Evolutionary conservation across 179 eudicot species (phyloP).

Genomic region (Nepenthes alata): DNA sequence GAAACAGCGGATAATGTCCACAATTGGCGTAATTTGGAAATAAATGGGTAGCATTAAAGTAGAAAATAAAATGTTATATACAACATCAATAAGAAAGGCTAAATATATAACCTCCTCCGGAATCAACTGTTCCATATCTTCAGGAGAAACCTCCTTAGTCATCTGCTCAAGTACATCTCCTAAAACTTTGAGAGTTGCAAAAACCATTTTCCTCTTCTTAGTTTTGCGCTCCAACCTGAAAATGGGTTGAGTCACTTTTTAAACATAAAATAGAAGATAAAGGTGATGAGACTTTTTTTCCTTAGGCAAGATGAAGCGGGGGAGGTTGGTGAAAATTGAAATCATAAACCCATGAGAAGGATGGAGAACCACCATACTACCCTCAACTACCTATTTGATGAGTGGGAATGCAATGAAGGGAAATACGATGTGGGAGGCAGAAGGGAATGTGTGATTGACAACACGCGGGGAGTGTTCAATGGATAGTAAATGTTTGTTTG

Average conservation of each 20-base stretch:
- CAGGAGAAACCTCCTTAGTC: constrained; percentile 79
- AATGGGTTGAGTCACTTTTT: neutral
- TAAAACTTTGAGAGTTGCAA: constrained; percentile 83
- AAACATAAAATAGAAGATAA: neutral
- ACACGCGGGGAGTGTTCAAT: too few species aligned
- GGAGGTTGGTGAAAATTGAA: too few species aligned
- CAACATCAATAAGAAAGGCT: constrained; percentile 3
- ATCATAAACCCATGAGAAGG: too few species aligned
- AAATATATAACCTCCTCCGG: constrained; percentile 67
- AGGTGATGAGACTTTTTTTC: neutral
- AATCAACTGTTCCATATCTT: constrained; percentile 75
- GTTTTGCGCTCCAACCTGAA: constrained; percentile 86
- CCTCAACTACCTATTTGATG: too few species aligned
- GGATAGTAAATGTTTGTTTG: too few species aligned
- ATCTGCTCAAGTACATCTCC: constrained; percentile 87
- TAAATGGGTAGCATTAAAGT: neutral
- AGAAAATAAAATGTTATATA: neutral
- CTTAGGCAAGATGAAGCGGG: too few species aligned
- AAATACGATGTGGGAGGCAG: too few species aligned
- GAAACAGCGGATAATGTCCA: neutral
- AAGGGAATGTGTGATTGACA: too few species aligned
- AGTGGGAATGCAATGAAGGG: too few species aligned
- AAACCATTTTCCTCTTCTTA: constrained; percentile 77
- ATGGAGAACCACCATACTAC: too few species aligned
- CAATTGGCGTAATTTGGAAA: neutral